These are phyloP conservation scores for Echinosophora koreensis DNA, from an alignment of 306 rosid genomes.

Conservation along the genomic window DNA sequence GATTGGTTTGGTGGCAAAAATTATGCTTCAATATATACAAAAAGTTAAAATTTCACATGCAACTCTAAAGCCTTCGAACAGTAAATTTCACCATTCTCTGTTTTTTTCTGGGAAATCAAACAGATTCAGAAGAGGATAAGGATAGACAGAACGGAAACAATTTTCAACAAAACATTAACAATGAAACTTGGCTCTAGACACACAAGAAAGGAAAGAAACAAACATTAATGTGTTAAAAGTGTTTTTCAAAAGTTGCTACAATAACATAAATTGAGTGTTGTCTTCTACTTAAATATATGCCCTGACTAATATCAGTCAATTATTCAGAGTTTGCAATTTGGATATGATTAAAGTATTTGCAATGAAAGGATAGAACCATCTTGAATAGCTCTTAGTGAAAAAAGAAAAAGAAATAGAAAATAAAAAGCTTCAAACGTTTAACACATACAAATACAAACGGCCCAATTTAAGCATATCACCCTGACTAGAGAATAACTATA, in stretches of 20 bases:
- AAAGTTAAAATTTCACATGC: background rate
- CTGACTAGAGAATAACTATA: background rate
- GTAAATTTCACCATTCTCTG: background rate
- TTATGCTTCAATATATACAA: background rate
- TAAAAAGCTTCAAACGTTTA: background rate
- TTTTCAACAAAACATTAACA: conserved; percentile 11
- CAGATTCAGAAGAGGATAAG: background rate
- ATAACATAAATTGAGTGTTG: background rate
- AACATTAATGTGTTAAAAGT: background rate
- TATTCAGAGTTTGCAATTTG: conserved; percentile 4
- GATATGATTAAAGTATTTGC: conserved; percentile 20
- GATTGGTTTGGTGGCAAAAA: conserved; percentile 15
- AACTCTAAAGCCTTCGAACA: conserved; percentile 1
- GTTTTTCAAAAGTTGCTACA: background rate
- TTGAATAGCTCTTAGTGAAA: background rate
- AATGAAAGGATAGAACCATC: conserved; percentile 1
- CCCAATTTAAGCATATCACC: background rate
- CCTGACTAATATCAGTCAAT: conserved; percentile 18
- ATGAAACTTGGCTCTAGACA: conserved; percentile 12
- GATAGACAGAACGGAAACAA: background rate
- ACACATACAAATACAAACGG: background rate
- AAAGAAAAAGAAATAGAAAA: background rate
- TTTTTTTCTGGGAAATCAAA: conserved; percentile 15
- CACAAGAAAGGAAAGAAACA: background rate
- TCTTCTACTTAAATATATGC: background rate